phyloP scores from a whole-genome alignment of 78 protist genomes.

The Dictyostelium firmibasis region DNA sequence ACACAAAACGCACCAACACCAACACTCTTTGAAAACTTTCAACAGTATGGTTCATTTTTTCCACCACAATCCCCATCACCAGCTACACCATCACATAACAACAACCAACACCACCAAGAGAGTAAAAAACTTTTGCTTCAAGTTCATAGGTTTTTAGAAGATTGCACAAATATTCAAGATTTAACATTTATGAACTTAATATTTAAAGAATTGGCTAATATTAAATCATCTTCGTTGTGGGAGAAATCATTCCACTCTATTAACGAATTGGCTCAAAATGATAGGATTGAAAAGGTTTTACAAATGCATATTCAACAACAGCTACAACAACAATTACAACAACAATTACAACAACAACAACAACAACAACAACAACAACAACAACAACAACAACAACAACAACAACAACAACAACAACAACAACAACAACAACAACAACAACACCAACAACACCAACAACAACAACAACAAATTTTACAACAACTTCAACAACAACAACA shows the following conservation, averaged over 20 bases:
- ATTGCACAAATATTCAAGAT: not conserved
- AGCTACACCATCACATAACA: not conserved
- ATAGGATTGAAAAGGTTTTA: not conserved
- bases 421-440: not conserved
- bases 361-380: not conserved
- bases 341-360: not conserved
- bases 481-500: not conserved
- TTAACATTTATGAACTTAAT: slow-evolving; percentile 8
- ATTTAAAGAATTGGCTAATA: not conserved
- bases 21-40: not conserved
- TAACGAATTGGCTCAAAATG: not conserved
- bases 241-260: not conserved
- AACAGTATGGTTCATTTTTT: not conserved
- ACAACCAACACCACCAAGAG: not conserved
- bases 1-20: not conserved
- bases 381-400: not conserved
- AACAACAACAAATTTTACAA: not conserved
- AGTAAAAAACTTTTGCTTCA: not conserved
- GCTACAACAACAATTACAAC: not conserved
- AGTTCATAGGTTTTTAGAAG: not conserved
- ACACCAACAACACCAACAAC: not conserved
- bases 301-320: not conserved
- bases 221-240: not conserved
- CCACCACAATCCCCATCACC: not conserved
- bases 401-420: not conserved